Evolutionary conservation across 768 basidiomycete species (phyloP).

Genomic region (Mycena vitilis): DNA sequence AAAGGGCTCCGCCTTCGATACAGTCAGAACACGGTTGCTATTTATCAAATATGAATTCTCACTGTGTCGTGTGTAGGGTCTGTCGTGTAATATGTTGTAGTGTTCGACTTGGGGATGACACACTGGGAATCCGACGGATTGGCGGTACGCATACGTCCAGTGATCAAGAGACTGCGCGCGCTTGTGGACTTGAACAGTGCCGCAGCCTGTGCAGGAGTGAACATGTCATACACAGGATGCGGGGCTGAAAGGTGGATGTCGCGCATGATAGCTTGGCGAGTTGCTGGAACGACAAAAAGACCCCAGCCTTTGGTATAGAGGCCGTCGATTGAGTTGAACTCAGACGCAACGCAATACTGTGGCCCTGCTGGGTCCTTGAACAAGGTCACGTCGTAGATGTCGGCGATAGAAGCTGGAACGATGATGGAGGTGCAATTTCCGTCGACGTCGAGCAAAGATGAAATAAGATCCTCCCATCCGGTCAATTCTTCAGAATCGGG

Average conservation of each 20-base stretch:
- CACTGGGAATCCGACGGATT: constrained; percentile 49
- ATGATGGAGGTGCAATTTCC: constrained; percentile 45
- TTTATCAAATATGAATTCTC: constrained; percentile 7
- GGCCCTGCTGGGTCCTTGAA: constrained; percentile 41
- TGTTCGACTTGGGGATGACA: constrained; percentile 38
- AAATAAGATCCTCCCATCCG: constrained; percentile 44
- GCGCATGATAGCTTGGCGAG: constrained; percentile 39
- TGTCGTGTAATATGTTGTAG: constrained; percentile 52
- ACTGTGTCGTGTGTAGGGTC: constrained; percentile 62
- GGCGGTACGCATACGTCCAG: constrained; percentile 54
- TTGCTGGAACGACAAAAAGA: constrained; percentile 46
- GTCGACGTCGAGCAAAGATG: constrained; percentile 44
- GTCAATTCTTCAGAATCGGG: constrained; percentile 42
- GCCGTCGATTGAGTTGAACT: constrained; percentile 33
- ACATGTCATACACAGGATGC: constrained; percentile 54
- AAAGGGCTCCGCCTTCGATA: constrained; percentile 55
- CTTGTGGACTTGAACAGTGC: constrained; percentile 52
- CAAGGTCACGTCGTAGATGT: constrained; percentile 42
- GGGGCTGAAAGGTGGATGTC: constrained; percentile 58
- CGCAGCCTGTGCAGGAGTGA: constrained; percentile 54
- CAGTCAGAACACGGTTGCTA: neutral
- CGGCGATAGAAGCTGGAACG: constrained; percentile 43
- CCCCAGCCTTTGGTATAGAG: constrained; percentile 52
- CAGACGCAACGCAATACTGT: constrained; percentile 49
- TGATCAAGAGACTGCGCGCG: constrained; percentile 55